Evolutionary conservation across 2,329 filamentous ascomycete genomes (phyloP).

Genomic region (Xylaria digitata): DNA sequence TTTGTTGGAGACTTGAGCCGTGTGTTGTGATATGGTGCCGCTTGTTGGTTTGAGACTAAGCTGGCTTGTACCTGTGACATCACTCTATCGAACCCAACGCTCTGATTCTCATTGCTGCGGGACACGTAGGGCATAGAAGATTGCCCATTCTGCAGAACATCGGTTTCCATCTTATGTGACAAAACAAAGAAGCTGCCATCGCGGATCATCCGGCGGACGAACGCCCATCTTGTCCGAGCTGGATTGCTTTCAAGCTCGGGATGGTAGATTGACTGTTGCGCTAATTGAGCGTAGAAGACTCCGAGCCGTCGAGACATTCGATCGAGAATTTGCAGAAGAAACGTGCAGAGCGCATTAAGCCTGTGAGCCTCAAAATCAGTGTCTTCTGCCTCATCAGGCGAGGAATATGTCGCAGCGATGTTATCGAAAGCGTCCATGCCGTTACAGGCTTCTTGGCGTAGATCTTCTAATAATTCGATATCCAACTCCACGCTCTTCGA

Average conservation of each 20-base stretch:
- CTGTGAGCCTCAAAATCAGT: slow-evolving; percentile 53
- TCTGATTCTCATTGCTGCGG: slow-evolving; percentile 47
- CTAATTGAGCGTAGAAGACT: slow-evolving; percentile 63
- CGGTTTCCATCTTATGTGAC: slow-evolving; percentile 50
- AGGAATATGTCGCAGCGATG: slow-evolving; percentile 44
- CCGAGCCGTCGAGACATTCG: slow-evolving; percentile 64
- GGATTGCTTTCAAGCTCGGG: slow-evolving; percentile 65
- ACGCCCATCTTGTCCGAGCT: slow-evolving; percentile 63
- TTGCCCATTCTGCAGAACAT: slow-evolving; percentile 44
- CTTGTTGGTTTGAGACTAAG: slow-evolving; percentile 43
- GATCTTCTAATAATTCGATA: slow-evolving; percentile 64
- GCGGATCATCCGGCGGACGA: slow-evolving; percentile 59
- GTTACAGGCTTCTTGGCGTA: slow-evolving; percentile 63
- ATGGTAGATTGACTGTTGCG: slow-evolving; percentile 61
- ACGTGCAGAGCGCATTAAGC: slow-evolving; percentile 56
- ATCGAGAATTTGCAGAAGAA: slow-evolving; percentile 64
- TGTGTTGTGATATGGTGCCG: slow-evolving; percentile 32
- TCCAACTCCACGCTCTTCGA: slow-evolving; percentile 61
- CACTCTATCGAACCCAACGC: slow-evolving; percentile 59
- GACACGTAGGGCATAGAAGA: slow-evolving; percentile 44
- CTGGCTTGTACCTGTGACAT: slow-evolving; percentile 57
- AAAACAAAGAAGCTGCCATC: slow-evolving; percentile 66
- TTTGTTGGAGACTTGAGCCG: slow-evolving; percentile 45
- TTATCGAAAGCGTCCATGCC: slow-evolving; percentile 67
- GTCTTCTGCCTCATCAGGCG: slow-evolving; percentile 49